A percentile compares a stretch with the other conserved stretches of the same genome.
Conservation (phyloP, 140 eudicot species). For the Stevia rebaudiana region DNA sequence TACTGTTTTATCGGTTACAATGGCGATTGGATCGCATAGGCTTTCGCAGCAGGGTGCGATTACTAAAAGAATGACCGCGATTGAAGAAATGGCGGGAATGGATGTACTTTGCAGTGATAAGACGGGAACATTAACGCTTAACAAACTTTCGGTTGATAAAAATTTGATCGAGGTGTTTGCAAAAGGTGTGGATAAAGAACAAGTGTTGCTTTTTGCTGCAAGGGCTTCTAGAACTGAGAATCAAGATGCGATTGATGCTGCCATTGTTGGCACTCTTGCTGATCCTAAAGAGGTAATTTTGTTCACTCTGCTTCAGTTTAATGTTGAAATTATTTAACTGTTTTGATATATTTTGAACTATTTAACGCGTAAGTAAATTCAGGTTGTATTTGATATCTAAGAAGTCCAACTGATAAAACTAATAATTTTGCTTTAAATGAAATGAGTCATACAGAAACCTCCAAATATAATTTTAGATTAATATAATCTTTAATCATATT, state of each 20-base stretch:
- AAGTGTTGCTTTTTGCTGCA: constrained; percentile 61
- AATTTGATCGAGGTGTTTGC: constrained; percentile 66
- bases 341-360: too few species aligned
- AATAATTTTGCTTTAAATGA: too few species aligned
- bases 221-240: constrained; percentile 73
- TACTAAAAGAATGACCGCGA: constrained; percentile 89
- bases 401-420: too few species aligned
- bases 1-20: constrained; percentile 82
- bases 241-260: constrained; percentile 82
- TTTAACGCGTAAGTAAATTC: too few species aligned
- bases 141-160: constrained; percentile 65
- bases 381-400: too few species aligned
- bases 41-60: constrained; percentile 94
- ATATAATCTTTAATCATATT: too few species aligned
- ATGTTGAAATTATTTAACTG: too few species aligned
- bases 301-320: too few species aligned
- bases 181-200: constrained; percentile 60
- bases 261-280: constrained; percentile 74
- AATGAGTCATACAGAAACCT: too few species aligned
- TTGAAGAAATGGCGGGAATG: constrained; percentile 97
- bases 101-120: constrained; percentile 91
- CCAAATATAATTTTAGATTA: too few species aligned
- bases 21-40: constrained; percentile 90
- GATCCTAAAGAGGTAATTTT: constrained; percentile 63
- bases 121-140: constrained; percentile 77